phyloP scores from a whole-genome alignment of 306 rosid species.

The Sicyos edulis region DNA sequence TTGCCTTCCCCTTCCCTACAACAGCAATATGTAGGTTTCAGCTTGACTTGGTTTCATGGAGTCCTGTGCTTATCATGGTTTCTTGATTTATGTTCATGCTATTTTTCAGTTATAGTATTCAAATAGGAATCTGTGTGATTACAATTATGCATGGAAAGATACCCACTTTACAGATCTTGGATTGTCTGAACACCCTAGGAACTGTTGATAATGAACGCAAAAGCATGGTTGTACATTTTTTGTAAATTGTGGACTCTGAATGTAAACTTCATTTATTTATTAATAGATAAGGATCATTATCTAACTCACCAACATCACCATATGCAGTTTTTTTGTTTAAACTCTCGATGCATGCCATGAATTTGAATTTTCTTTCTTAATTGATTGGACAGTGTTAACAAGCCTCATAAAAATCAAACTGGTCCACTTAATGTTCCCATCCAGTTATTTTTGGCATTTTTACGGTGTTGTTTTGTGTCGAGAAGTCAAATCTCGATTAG shows the following conservation, averaged over 20 bases:
- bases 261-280: not conserved
- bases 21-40: not conserved
- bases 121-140: not conserved
- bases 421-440: not conserved
- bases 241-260: not conserved
- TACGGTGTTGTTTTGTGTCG: not conserved
- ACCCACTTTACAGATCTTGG: constrained; percentile 10
- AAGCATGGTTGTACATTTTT: not conserved
- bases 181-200: not conserved
- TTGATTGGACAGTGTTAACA: not conserved
- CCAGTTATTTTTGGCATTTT: not conserved
- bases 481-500: not conserved
- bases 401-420: not conserved
- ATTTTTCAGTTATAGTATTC: not conserved
- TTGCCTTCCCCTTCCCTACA: no score
- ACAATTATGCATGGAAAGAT: not conserved
- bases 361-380: not conserved
- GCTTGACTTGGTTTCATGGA: not conserved
- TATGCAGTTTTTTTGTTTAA: not conserved
- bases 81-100: constrained; percentile 1
- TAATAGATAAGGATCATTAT: not conserved
- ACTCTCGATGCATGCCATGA: constrained; percentile 5
- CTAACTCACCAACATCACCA: not conserved
- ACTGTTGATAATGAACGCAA: not conserved
- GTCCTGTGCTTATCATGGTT: not conserved